Evolutionary conservation across 192 early-diverging fungal species (phyloP).

Genomic region (Coemansia sp.): DNA sequence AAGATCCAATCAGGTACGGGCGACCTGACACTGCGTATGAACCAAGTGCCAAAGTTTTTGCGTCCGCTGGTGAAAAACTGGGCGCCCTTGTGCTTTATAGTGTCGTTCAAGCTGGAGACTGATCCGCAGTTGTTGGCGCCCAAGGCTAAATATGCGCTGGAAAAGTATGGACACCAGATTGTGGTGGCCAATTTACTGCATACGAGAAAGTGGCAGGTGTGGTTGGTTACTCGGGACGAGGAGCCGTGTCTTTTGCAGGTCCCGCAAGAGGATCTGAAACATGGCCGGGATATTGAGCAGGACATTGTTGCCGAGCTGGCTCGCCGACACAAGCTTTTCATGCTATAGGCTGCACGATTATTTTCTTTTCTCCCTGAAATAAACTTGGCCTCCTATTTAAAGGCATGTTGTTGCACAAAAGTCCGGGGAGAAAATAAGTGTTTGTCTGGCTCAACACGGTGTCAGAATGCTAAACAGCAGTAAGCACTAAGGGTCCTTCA

Average conservation of each 20-base stretch:
- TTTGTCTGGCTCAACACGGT: not conserved
- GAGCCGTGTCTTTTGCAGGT: slow-evolving; percentile 38
- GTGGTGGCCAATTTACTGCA: slow-evolving; percentile 94
- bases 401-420: not conserved
- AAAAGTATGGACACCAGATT: slow-evolving; percentile 91
- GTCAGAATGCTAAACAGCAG: not conserved
- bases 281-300: slow-evolving; percentile 41
- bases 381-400: not conserved
- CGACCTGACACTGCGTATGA: slow-evolving; percentile 80
- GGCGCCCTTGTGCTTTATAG: slow-evolving; percentile 82
- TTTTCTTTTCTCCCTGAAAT: not conserved
- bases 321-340: slow-evolving; percentile 25
- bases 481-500: not conserved
- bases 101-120: slow-evolving; percentile 99
- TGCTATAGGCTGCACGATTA: not conserved
- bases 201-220: slow-evolving; percentile 86
- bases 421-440: not conserved
- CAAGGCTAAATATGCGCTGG: slow-evolving; percentile 79
- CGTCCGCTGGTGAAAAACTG: slow-evolving; percentile 91
- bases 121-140: slow-evolving; percentile 75
- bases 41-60: slow-evolving; percentile 97
- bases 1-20: slow-evolving; percentile 96
- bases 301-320: slow-evolving; percentile 40
- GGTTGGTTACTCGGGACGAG: slow-evolving; percentile 47
- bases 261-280: slow-evolving; percentile 18